Base-by-base conservation (phyloP, 2,329 filamentous ascomycete species). In the Akanthomyces muscarius region DNA sequence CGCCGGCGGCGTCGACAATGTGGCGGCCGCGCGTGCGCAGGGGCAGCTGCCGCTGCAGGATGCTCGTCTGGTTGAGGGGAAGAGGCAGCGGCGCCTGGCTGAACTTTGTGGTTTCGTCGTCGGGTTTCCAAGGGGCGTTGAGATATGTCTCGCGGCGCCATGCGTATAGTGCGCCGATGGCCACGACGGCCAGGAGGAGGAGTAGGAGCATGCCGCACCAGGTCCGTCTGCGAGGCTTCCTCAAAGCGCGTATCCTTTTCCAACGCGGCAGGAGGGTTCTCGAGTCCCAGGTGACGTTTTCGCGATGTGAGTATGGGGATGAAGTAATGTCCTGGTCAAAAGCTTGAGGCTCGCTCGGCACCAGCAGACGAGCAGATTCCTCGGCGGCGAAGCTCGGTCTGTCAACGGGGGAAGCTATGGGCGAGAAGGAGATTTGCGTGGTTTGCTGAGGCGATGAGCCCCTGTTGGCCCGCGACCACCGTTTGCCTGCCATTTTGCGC, bases 11-110 rank as follows among this genome's bases (percentile, higher is more conserved):
- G 73, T 89, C 87, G 60, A 89, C 79, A 33, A 90, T 80, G 66
- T 88, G 71, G 50, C 87, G 81, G 6, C 87, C 87, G 33, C 74
- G 73, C 1, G 87, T 86, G 57, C 79, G 80, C 48, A 90, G 76
- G 18, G 87, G 87, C 50, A 88, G 78, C 52, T 74, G 70, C 72
- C 83, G 88, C 30, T 75, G 74, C 21, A 74, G 62, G 64, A 85
- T 79, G 65, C 76, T 76, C 13, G 75, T 75, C 48, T 76, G 69
- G 53, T 78, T 71, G 41, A 75, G 69, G n/a, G 81, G 78, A 0
- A 76, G 72, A 2, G 74, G 78, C 33, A 85, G 74, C 5, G 81
- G 78, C n/a, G 73, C 75, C 69, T 83, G 73, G 64, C 76, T 75
- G 69, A 86, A 86, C 21, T 75, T 73, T 30, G 73, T 71, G 41